Evolutionary conservation across 257 asterid genomes (phyloP).

Genomic region (Solanum clarkiae): DNA sequence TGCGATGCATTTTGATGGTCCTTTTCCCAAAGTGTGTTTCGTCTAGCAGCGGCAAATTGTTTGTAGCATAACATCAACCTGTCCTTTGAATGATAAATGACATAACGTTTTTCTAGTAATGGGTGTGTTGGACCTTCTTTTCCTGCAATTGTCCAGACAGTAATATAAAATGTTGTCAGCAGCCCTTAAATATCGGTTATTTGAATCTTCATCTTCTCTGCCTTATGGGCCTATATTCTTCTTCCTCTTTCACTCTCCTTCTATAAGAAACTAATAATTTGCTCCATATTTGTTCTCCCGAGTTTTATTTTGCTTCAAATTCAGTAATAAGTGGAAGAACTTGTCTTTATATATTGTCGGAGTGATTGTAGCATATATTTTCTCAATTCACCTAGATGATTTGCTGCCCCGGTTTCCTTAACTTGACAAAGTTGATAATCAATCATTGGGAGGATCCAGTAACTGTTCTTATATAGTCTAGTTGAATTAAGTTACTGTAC

Average conservation of each 20-base stretch:
- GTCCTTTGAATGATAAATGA: conserved; percentile 6
- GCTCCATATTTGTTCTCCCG: not conserved
- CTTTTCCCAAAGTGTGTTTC: not conserved
- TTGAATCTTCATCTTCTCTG: not conserved
- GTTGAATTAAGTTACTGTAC: not conserved
- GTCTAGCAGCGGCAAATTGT: conserved; percentile 14
- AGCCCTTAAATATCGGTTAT: not conserved
- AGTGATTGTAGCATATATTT: not conserved
- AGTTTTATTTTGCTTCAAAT: not conserved
- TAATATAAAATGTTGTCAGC: conserved; percentile 3
- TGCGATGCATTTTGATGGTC: conserved; percentile 6
- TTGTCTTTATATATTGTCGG: not conserved
- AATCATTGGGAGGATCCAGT: not conserved
- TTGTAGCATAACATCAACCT: conserved; percentile 11
- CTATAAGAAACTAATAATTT: not conserved
- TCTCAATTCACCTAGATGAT: not conserved
- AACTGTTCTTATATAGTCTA: not conserved
- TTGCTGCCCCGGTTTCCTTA: not conserved
- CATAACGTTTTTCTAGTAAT: not conserved
- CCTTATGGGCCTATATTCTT: not conserved
- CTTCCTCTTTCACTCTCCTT: not conserved
- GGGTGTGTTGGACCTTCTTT: not conserved
- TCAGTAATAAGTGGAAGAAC: not conserved
- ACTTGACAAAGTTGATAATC: not conserved
- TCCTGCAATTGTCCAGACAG: conserved; percentile 1